phyloP scores from a whole-genome alignment of 306 rosid genomes.

The Dryas alaskensis region DNA sequence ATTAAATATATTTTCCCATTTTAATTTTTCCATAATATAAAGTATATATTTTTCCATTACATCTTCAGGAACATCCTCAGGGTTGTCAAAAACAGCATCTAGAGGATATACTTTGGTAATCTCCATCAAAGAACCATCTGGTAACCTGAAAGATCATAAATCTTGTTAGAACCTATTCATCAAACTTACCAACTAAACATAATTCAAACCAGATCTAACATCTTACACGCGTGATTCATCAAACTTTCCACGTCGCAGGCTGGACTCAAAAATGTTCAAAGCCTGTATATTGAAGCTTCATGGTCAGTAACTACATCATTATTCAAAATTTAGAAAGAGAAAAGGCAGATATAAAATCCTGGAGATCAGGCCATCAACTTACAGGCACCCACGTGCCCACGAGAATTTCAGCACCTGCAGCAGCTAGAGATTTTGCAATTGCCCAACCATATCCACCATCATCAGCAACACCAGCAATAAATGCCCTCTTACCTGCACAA shows the following conservation, averaged over 20 bases:
- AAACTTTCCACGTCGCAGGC: constrained; percentile 89
- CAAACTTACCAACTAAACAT: constrained; percentile 8
- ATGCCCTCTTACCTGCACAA: constrained; percentile 83
- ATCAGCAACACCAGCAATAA: constrained; percentile 95
- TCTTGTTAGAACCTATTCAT: constrained; percentile 25
- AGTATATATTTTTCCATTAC: constrained; percentile 42
- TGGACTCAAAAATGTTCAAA: constrained; percentile 90
- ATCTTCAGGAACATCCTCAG: constrained; percentile 92
- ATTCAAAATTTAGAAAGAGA: not conserved
- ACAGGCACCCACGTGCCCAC: constrained; percentile 99
- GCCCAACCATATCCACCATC: constrained; percentile 99
- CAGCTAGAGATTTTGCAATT: constrained; percentile 97
- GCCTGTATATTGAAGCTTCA: constrained; percentile 50
- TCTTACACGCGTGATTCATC: constrained; percentile 79
- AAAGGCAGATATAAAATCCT: not conserved
- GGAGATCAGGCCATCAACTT: constrained; percentile 36
- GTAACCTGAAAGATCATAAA: constrained; percentile 55
- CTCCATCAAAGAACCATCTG: constrained; percentile 89
- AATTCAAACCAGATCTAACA: constrained; percentile 12
- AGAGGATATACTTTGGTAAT: constrained; percentile 86
- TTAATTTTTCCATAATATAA: not conserved
- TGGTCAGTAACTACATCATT: constrained; percentile 27
- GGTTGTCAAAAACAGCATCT: constrained; percentile 88
- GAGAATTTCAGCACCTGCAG: constrained; percentile 95
- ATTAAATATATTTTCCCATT: not conserved